Evolutionary conservation across 2,329 filamentous ascomycete species (phyloP).

Genomic region (Mycogone perniciosa): DNA sequence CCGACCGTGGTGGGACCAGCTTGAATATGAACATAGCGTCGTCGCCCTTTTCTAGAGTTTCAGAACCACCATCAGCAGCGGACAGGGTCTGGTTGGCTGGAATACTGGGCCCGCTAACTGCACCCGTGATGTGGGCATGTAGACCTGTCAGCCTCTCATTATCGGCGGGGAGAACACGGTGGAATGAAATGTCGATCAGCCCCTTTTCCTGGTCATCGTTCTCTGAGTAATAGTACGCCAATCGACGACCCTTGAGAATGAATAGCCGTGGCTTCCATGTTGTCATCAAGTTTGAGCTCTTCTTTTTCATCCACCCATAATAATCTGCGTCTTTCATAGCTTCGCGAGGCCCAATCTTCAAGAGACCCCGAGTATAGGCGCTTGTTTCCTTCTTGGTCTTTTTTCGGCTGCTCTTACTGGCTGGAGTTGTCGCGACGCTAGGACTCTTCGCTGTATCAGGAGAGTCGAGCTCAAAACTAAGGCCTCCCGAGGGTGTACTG

Average conservation of each 20-base stretch:
- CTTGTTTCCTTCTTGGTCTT: conserved; percentile 93
- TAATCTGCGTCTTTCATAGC: conserved; percentile 86
- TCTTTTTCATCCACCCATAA: conserved; percentile 99
- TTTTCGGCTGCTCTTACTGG: conserved; percentile 48
- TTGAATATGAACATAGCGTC: conserved; percentile 96
- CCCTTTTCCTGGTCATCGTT: conserved; percentile 89
- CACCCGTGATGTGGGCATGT: conserved; percentile 85
- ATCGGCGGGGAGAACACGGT: conserved; percentile 91
- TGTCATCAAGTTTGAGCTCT: conserved; percentile 90
- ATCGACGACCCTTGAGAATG: conserved; percentile 79
- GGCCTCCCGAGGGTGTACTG: conserved; percentile 56
- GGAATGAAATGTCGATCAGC: conserved; percentile 94
- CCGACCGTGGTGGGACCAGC: conserved; percentile 81
- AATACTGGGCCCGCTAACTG: conserved; percentile 44
- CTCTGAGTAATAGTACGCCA: conserved; percentile 96
- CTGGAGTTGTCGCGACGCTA: conserved; percentile 40
- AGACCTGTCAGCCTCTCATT: conserved; percentile 85
- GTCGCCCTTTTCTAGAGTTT: conserved; percentile 40
- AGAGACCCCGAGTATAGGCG: conserved; percentile 80
- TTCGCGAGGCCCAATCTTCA: conserved; percentile 73
- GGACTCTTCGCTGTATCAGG: conserved; percentile 56
- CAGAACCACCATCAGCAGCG: conserved; percentile 34
- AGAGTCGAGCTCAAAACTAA: conserved; percentile 74
- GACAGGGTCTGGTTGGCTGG: conserved; percentile 50
- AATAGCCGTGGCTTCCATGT: conserved; percentile 98